phyloP scores from a whole-genome alignment of 768 basidiomycete species.

The Russula earlei region DNA sequence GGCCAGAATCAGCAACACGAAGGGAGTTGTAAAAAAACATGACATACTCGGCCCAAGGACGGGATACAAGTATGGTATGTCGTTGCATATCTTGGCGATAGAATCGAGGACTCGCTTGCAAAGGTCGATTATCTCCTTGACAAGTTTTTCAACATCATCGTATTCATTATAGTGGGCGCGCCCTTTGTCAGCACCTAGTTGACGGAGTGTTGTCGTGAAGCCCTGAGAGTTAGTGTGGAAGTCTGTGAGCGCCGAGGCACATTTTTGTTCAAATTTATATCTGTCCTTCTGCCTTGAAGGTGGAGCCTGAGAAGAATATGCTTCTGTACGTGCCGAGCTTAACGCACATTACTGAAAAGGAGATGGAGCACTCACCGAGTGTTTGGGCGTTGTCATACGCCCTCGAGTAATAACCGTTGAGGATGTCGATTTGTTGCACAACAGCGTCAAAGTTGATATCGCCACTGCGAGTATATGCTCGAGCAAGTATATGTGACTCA shows the following conservation, averaged over 20 bases:
- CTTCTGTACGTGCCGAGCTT: not conserved
- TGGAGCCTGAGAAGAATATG: conserved; percentile 27
- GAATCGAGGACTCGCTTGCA: conserved; percentile 37
- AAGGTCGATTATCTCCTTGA: conserved; percentile 42
- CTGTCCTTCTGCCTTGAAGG: conserved; percentile 20
- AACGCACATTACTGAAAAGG: not conserved
- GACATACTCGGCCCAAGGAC: conserved; percentile 43
- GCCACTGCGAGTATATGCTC: conserved; percentile 4
- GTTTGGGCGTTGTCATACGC: conserved; percentile 22
- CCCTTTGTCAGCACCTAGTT: conserved; percentile 35
- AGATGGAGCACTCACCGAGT: conserved; percentile 22
- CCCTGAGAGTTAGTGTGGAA: conserved; percentile 29
- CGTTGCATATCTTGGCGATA: conserved; percentile 27
- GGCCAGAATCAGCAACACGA: not conserved
- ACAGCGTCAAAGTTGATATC: conserved; percentile 14
- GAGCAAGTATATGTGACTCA: not conserved
- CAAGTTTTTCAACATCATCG: conserved; percentile 35
- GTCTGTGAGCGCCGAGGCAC: conserved; percentile 28
- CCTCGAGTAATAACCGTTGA: conserved; percentile 22
- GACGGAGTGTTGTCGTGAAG: conserved; percentile 25
- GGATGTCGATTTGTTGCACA: conserved; percentile 21
- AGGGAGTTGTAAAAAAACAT: not conserved
- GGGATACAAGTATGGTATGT: conserved; percentile 40
- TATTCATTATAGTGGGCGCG: conserved; percentile 40
- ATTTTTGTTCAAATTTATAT: conserved; percentile 36